Conservation (phyloP, 1,139 yeast genomes). For the Sugiyamaella neomexicana region DNA sequence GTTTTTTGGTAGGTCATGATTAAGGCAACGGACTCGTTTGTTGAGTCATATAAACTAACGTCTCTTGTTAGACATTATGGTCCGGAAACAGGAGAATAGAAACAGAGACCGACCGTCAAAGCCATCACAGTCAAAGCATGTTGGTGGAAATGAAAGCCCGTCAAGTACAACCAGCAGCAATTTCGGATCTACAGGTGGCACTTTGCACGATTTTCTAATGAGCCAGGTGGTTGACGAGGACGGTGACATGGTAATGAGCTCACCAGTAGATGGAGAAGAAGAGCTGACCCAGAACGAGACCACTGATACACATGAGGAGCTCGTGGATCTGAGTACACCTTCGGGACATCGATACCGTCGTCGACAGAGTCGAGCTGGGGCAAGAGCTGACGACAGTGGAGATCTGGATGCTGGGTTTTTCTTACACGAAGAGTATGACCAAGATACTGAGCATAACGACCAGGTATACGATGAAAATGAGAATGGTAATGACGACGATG, state of each 20-base stretch:
- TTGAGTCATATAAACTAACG: not conserved
- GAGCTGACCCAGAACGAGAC: not conserved
- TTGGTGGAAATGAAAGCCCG: not conserved
- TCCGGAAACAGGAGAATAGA: conserved; percentile 6
- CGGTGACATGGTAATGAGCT: conserved; percentile 27
- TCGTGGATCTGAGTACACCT: not conserved
- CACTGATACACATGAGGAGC: not conserved
- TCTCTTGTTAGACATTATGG: conserved; percentile 1
- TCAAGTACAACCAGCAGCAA: not conserved
- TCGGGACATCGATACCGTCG: not conserved
- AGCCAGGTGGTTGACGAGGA: conserved; percentile 33
- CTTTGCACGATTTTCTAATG: conserved; percentile 33
- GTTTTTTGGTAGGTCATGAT: not conserved
- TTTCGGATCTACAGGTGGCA: not conserved
- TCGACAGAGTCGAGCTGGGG: conserved; percentile 8
- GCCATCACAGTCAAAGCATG: not conserved
- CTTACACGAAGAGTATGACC: not conserved
- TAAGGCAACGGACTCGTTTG: not conserved
- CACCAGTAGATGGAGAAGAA: conserved; percentile 18
- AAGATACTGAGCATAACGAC: conserved; percentile 6
- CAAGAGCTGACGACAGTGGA: not conserved
- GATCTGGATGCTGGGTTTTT: not conserved
- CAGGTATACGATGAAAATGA: conserved; percentile 11
- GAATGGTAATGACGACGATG: conserved; percentile 27
- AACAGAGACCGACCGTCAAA: conserved; percentile 7